These are phyloP conservation scores for Phytophthora pinifolia DNA, from an alignment of 352 stramenopile species.

Conservation along the genomic window DNA sequence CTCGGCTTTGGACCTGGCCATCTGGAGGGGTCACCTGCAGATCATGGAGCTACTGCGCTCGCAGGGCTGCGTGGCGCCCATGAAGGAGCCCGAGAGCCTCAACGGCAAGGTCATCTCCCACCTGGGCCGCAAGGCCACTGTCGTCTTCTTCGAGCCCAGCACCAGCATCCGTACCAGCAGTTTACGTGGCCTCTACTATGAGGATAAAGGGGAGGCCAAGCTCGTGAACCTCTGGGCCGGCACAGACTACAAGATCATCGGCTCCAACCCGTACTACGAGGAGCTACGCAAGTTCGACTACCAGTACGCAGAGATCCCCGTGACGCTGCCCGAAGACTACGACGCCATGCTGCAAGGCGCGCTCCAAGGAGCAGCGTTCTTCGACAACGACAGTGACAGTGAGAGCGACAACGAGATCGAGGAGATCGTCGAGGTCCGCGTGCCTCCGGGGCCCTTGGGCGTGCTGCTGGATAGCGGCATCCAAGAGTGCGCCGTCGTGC, in stretches of 20 bases:
- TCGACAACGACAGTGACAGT: constrained; percentile 81
- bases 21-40: constrained; percentile 81
- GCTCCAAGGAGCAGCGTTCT: constrained; percentile 73
- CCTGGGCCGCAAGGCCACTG: constrained; percentile 65
- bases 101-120: constrained; percentile 77
- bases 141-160: constrained; percentile 82
- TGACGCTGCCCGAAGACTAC: constrained; percentile 42
- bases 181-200: constrained; percentile 77
- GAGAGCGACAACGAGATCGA: constrained; percentile 81
- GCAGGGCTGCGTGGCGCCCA: constrained; percentile 76
- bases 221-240: constrained; percentile 83
- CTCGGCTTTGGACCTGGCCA: constrained; percentile 75
- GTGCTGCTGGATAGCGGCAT: constrained; percentile 80
- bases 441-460: constrained; percentile 70
- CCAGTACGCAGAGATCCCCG: constrained; percentile 66
- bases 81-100: constrained; percentile 85
- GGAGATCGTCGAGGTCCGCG: constrained; percentile 69
- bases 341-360: constrained; percentile 70
- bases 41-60: constrained; percentile 83
- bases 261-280: constrained; percentile 70
- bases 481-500: constrained; percentile 75
- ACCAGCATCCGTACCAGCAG: constrained; percentile 76
- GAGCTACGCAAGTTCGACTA: constrained; percentile 72
- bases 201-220: constrained; percentile 71
- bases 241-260: constrained; percentile 83